phyloP scores from a whole-genome alignment of 208 protist species.

The Trypanosoma caninum region DNA sequence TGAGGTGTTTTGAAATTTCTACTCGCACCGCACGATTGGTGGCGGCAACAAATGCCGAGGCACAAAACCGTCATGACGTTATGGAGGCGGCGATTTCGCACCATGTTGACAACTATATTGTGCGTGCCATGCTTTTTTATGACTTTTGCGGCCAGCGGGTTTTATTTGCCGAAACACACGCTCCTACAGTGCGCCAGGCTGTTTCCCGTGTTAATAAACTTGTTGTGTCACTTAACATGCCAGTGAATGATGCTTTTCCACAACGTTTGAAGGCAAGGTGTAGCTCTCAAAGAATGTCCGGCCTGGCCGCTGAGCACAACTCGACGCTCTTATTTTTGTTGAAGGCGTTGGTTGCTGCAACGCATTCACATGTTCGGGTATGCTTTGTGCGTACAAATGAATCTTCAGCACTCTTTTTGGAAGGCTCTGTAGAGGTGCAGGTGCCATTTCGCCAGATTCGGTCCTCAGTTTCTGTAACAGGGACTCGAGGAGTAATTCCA shows the following conservation, averaged over 20 bases:
- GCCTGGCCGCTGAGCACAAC: not conserved
- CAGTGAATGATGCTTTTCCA: constrained; percentile 15
- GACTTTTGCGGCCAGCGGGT: constrained; percentile 66
- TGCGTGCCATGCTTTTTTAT: constrained; percentile 75
- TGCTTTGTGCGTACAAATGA: constrained; percentile 17
- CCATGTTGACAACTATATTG: constrained; percentile 28
- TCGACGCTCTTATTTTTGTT: constrained; percentile 24
- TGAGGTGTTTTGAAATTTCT: constrained; percentile 51
- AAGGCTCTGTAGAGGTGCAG: constrained; percentile 24
- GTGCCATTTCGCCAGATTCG: constrained; percentile 12
- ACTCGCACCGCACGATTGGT: constrained; percentile 16
- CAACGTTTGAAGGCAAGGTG: not conserved
- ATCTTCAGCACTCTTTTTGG: constrained; percentile 4
- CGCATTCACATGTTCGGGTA: not conserved
- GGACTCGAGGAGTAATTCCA: constrained; percentile 15
- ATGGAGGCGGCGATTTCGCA: constrained; percentile 7
- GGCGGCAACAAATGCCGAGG: not conserved
- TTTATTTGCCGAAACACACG: constrained; percentile 76
- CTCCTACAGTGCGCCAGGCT: constrained; percentile 22
- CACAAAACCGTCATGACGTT: not conserved
- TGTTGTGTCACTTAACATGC: constrained; percentile 43
- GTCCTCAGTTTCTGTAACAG: constrained; percentile 5
- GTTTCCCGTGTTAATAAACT: constrained; percentile 33
- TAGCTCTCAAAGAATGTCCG: not conserved
- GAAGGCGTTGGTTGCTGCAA: constrained; percentile 3